Percentiles rank a stretch among this genome's conserved stretches.
These are phyloP conservation scores for Babesia caballi DNA, from an alignment of 169 alveolate species.

Conservation along the genomic window DNA sequence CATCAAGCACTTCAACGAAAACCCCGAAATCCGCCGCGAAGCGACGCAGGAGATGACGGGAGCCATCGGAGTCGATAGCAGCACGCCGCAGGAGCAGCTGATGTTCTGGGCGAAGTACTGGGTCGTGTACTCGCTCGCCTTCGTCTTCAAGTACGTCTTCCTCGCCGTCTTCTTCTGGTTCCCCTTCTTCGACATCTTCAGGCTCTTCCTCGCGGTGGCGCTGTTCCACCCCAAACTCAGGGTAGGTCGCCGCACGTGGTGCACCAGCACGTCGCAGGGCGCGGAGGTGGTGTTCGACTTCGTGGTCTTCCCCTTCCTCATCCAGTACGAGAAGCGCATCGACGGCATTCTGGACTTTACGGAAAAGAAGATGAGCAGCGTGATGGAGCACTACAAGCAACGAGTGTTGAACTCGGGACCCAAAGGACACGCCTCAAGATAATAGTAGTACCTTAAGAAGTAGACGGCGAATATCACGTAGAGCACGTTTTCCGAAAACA, in stretches of 20 bases:
- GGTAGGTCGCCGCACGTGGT: conserved; percentile 9
- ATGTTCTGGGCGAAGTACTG: conserved; percentile 66
- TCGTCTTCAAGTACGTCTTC: conserved; percentile 33
- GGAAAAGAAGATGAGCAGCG: conserved; percentile 19
- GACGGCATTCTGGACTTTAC: conserved; percentile 36
- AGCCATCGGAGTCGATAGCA: conserved; percentile 24
- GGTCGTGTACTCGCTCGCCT: conserved; percentile 62
- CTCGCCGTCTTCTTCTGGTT: conserved; percentile 57
- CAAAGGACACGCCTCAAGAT: no score
- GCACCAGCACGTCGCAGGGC: conserved; percentile 24
- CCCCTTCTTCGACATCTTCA: conserved; percentile 42
- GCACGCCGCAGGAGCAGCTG: conserved; percentile 39
- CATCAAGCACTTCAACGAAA: conserved; percentile 37
- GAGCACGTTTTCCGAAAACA: no score
- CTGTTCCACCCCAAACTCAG: conserved; percentile 56
- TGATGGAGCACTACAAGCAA: background rate
- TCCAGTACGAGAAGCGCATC: conserved; percentile 46
- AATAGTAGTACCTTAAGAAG: no score
- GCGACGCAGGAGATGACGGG: conserved; percentile 11
- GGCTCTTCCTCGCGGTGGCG: conserved; percentile 34
- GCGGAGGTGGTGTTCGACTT: conserved; percentile 57
- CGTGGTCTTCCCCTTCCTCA: conserved; percentile 37
- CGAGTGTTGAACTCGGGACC: background rate
- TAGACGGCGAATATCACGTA: no score
- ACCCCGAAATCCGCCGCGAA: conserved; percentile 15